Base-by-base conservation (phyloP, 108 stramenopile species). In the Cyclotella atomus region DNA sequence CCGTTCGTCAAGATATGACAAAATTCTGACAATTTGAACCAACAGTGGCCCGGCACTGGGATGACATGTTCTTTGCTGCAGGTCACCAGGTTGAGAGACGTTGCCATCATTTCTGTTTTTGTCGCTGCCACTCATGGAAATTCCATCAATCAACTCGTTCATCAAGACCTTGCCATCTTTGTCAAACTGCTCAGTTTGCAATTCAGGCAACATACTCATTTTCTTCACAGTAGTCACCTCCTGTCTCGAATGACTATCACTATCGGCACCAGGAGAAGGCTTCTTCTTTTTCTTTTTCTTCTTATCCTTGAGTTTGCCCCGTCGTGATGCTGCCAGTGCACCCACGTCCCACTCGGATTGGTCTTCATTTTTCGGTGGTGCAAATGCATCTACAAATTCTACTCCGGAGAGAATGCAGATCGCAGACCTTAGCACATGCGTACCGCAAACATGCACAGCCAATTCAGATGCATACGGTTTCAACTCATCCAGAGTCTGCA, bases 371-470 rank as follows among this genome's bases (percentile, higher is more conserved):
- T 77, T 30, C 20, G 46, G 63, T 15, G 30, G 49, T 21, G 62
- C 44, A 34, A 53, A 77, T 17, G 77, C 81, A 62, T 78, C 76
- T 16, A 85, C 76, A 27, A 88, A 75, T 71, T 88, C 77, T 2
- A 87, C 88, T 35, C 91, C 91, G 33, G 86, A 87, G 30, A 94
- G 72, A 8, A 92, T 86, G 60, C 87, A 91, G 8, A 95, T 49
- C 0, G 92, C 73, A 14, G 94, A 82, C 41, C 94, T 70, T 25
- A 95, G 65, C 0, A 95, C 94, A 71, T 95, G 94, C 23, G 89
- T 88, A 12, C 91, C 94, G 76, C 94, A 95, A 8, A 95, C 71
- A 75, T 95, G 94, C n/a, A 83, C 82, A 4, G 87, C 80, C 57
- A 95, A 71, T 29, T 91, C 81, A 0, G 82, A 27, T 52, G 84